Percentiles rank a stretch among this genome's conserved stretches.
Conservation (phyloP, 345 rosid species). For the Mallotus nudiflorus region DNA sequence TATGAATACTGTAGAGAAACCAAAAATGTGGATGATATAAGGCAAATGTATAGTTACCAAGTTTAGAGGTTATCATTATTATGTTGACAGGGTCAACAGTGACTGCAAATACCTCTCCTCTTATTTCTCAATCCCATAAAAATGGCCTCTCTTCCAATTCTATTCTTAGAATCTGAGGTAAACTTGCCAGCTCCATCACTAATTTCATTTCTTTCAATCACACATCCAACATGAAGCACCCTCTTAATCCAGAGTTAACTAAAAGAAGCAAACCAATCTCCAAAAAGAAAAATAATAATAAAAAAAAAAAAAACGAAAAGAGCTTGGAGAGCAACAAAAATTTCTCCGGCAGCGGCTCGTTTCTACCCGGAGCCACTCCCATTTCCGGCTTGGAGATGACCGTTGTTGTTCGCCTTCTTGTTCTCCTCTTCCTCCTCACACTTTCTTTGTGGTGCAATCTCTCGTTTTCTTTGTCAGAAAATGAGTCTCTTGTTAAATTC, state of each 20-base stretch:
- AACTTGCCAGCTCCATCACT: slow-evolving; percentile 35
- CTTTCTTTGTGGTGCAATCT: slow-evolving; percentile 7
- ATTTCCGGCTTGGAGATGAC: slow-evolving; percentile 49
- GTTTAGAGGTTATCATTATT: background rate
- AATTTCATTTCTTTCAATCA: slow-evolving; percentile 22
- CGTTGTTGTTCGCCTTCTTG: slow-evolving; percentile 36
- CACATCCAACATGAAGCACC: slow-evolving; percentile 28
- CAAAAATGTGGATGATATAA: background rate
- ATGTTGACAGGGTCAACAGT: slow-evolving; percentile 17
- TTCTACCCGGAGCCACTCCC: slow-evolving; percentile 25
- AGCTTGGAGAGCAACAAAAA: slow-evolving; percentile 22
- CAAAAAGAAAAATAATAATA: too few species aligned
- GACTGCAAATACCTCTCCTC: slow-evolving; percentile 11
- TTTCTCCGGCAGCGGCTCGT: slow-evolving; percentile 52
- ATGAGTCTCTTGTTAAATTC: slow-evolving; percentile 24
- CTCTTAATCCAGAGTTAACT: slow-evolving; percentile 26
- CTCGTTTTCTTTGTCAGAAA: slow-evolving; percentile 20
- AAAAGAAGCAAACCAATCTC: slow-evolving; percentile 18
- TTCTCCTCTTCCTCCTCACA: slow-evolving; percentile 17
- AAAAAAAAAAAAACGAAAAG: background rate
- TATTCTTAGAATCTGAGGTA: slow-evolving; percentile 40
- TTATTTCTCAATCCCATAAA: background rate
- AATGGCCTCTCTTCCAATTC: slow-evolving; percentile 11
- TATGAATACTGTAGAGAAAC: background rate
- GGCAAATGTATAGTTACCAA: background rate